Base-by-base conservation (phyloP, 192 early-diverging fungal species). In the Coemansia sp. region DNA sequence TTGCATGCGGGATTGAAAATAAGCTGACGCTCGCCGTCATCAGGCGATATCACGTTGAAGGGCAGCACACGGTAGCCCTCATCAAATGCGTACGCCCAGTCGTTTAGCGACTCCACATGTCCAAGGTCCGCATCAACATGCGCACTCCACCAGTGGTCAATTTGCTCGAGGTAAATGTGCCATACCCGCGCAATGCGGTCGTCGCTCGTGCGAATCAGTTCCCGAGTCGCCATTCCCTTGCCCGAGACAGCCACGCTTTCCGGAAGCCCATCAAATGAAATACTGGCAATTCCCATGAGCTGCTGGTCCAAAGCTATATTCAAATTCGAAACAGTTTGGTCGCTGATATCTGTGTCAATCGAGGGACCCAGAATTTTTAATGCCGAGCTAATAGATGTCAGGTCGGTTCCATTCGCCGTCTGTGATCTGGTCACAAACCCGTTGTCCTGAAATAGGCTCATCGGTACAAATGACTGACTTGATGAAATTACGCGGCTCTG, bases 21-120 rank as follows among this genome's bases (percentile, higher is more conserved):
- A 39, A 91, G 61, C 41, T 82, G 66, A 21, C 87, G 86, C 23
- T 79, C 62, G 5, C 89, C 87, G 23, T 87, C 87, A 0, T 67
- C 64, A n/a, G 95, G 95, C 70, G 95, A 93, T 66, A 93, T 87
- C 5, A 81, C 67, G 21, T 90, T 93, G 41, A 92, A 70, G 15
- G 93, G 93, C 63, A 84, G 93, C 32, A 97, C 88, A 50, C 87
- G 88, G 85, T 89, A 97, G 5, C 83, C 65, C 7, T 87, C 88
- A 48, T 91, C 87, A 6, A 63, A 23, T 17, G 29, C 21, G 10
- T 86, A 69, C 11, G 92, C 89, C 93, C 93, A 97, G 83, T 94
- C 93, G 27, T 92, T 74, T n/a, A 97, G 73, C 23, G 84, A 67
- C 41, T 89, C 60, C 4, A 95, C 78, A 22, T 86, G 70, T 7